Evolutionary conservation across 1,284 basidiomycete species (phyloP), one percentile per base, ranked within the genome.

Genomic region (Fomitiporia mediterranea): DNA sequence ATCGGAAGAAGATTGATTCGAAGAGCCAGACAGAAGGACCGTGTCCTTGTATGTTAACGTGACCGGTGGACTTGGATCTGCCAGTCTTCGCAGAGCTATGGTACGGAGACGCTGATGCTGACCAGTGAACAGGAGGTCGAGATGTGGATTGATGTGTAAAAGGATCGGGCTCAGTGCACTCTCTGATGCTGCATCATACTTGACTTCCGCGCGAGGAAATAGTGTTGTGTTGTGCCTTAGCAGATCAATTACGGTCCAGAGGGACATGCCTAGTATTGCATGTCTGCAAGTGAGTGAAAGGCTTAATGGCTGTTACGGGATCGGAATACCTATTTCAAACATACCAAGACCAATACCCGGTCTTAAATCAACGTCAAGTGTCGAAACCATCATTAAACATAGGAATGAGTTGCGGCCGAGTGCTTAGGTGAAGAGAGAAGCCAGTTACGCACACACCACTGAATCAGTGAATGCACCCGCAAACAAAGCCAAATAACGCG

Each of bases 181-280:
- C n/a, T 83, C 77, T 47, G 81, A 72, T 62, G 90, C 86, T 8
- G 82, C 78, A 66, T 94, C 90, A 68, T 86, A 94, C 67, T 91
- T 90, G 63, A 94, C 74, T 60, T 93, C 89, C 43, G 93, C 80
- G 64, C 89, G 86, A 38, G 90, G 91, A 61, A 89, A 93, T 49
- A 77, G 56, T 11, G 59, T 60, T 19, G 53, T 68, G 62, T 86
- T 79, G 51, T 81, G 82, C 40, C 84, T 78, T 4, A 95, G 73
- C 38, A 80, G 71, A 62, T 91, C 88, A 49, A 94, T 75, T 11
- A 92, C 75, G 28, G 81, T 81, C 91, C 91, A 94, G 4, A 94
- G 73, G 0, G 89, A 90, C 47, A 85, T 76, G 37, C 92, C 91
- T 91, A 58, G 30, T 3, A 15, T 37, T 27, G 28, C 8, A 39